phyloP scores from a whole-genome alignment of 2,329 filamentous ascomycete species.

The Penicillium capsulatum region DNA sequence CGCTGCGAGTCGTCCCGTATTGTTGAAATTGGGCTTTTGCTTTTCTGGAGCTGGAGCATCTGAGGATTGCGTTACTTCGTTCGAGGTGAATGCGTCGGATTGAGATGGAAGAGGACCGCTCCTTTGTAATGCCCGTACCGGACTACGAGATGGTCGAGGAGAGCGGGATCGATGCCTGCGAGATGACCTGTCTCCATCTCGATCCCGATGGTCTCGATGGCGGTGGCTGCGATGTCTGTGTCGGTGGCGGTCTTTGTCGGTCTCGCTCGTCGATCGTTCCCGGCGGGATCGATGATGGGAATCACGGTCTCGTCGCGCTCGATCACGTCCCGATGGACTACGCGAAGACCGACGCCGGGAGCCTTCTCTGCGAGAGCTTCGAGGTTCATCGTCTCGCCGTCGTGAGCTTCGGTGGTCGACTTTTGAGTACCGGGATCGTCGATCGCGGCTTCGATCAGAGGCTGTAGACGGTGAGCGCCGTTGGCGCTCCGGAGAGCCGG shows the following conservation, averaged over 20 bases:
- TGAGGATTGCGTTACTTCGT: slow-evolving; percentile 24
- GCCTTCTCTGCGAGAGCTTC: slow-evolving; percentile 27
- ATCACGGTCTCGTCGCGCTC: slow-evolving; percentile 20
- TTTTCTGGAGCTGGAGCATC: slow-evolving; percentile 43
- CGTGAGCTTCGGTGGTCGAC: slow-evolving; percentile 24
- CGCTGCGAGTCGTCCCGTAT: slow-evolving; percentile 76
- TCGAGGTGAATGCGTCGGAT: slow-evolving; percentile 40
- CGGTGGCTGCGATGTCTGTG: slow-evolving; percentile 28
- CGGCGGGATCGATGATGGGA: slow-evolving; percentile 22
- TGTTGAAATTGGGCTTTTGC: slow-evolving; percentile 81
- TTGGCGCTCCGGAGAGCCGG: slow-evolving; percentile 1
- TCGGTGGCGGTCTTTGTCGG: slow-evolving; percentile 26
- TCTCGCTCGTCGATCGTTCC: slow-evolving; percentile 21
- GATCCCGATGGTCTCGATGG: slow-evolving; percentile 25
- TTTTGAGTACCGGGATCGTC: slow-evolving; percentile 20
- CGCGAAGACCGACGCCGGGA: slow-evolving; percentile 23
- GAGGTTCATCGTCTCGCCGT: slow-evolving; percentile 24
- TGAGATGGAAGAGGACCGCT: slow-evolving; percentile 46
- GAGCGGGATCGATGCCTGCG: slow-evolving; percentile 28
- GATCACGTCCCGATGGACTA: slow-evolving; percentile 25
- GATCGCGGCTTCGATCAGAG: slow-evolving; percentile 19
- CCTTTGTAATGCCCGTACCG: slow-evolving; percentile 30
- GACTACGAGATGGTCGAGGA: slow-evolving; percentile 25
- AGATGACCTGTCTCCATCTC: slow-evolving; percentile 21
- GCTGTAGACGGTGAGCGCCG: slow-evolving; percentile 23